Evolutionary conservation across 2,329 filamentous ascomycete genomes (phyloP).

Genomic region (Alternaria arborescens): DNA sequence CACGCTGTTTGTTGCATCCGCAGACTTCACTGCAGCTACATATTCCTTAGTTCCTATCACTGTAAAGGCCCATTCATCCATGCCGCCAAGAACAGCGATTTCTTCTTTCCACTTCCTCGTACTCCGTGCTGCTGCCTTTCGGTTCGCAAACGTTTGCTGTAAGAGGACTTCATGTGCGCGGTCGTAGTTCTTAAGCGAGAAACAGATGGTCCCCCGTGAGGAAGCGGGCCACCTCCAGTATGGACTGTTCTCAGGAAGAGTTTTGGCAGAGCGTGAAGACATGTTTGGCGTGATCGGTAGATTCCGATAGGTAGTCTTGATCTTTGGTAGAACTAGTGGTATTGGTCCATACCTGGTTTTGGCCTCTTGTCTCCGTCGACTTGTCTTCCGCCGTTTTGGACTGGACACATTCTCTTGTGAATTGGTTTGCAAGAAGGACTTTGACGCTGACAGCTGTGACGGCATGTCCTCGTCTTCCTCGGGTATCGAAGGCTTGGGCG

Average conservation of each 20-base stretch:
- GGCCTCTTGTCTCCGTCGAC: constrained; percentile 31
- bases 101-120: constrained; percentile 76
- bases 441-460: constrained; percentile 35
- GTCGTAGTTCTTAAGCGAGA: constrained; percentile 71
- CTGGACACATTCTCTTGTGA: constrained; percentile 26
- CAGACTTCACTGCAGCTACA: neutral
- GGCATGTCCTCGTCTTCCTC: constrained; percentile 42
- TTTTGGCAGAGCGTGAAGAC: constrained; percentile 52
- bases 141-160: constrained; percentile 75
- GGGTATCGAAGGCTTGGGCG: constrained; percentile 57
- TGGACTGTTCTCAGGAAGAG: constrained; percentile 60
- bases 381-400: constrained; percentile 25
- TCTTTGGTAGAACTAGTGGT: constrained; percentile 67
- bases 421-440: constrained; percentile 27
- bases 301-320: constrained; percentile 62
- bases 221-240: constrained; percentile 72
- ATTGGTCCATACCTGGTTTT: constrained; percentile 64
- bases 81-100: constrained; percentile 58
- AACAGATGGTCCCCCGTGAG: constrained; percentile 69
- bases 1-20: constrained; percentile 6
- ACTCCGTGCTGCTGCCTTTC: constrained; percentile 69
- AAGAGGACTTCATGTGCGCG: constrained; percentile 74
- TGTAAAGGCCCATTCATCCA: constrained; percentile 39
- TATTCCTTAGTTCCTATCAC: constrained; percentile 39
- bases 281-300: constrained; percentile 58